phyloP scores from a whole-genome alignment of 1,139 yeast genomes.

The Saccharomyces hybrid region DNA sequence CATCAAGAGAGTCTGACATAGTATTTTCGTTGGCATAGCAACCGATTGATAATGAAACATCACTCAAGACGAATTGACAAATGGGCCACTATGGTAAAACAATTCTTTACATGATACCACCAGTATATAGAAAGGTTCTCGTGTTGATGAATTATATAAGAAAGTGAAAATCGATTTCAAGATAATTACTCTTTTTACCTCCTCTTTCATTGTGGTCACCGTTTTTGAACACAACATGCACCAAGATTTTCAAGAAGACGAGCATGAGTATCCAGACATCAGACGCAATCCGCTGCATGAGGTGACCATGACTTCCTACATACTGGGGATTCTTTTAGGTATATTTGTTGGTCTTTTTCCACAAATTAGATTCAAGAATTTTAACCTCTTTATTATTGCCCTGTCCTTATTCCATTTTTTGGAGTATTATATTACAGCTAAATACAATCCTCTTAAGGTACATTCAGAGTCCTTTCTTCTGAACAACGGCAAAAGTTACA shows the following conservation, averaged over 20 bases:
- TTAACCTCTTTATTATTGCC: slow-evolving; percentile 45
- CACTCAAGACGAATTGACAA: neutral
- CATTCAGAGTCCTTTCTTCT: slow-evolving; percentile 71
- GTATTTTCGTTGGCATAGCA: neutral
- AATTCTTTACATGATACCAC: neutral
- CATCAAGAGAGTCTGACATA: neutral
- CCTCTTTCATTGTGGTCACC: neutral
- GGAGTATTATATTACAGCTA: slow-evolving; percentile 74
- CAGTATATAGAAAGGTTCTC: neutral
- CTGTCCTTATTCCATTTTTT: slow-evolving; percentile 65
- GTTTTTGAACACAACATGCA: neutral
- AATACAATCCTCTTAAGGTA: slow-evolving; percentile 58
- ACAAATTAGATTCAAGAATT: slow-evolving; percentile 30
- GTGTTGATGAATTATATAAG: neutral
- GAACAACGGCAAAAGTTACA: slow-evolving; percentile 59
- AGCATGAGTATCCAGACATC: slow-evolving; percentile 28
- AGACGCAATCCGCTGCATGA: slow-evolving; percentile 32
- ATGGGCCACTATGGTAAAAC: neutral
- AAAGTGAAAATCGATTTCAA: neutral
- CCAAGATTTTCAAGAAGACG: slow-evolving; percentile 15
- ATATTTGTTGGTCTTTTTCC: slow-evolving; percentile 30
- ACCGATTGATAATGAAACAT: neutral
- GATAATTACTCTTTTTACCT: neutral
- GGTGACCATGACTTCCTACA: slow-evolving; percentile 36
- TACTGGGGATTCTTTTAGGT: slow-evolving; percentile 38